Evolutionary conservation across 768 basidiomycete species (phyloP).

Genomic region (Pleurotus platypus): DNA sequence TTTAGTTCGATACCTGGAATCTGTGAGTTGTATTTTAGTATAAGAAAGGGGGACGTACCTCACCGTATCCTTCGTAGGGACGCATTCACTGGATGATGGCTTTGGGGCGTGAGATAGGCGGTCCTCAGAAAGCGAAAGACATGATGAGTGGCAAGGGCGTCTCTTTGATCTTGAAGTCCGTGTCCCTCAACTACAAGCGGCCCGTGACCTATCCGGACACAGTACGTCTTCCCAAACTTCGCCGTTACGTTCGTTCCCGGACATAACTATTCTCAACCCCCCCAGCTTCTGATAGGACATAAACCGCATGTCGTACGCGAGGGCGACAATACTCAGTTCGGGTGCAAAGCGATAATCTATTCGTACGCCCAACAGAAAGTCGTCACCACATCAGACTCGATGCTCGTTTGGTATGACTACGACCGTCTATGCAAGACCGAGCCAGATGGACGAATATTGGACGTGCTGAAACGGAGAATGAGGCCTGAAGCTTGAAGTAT

Average conservation of each 20-base stretch:
- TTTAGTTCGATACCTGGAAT: conserved; percentile 68
- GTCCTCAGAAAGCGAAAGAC: conserved; percentile 46
- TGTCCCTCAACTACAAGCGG: conserved; percentile 61
- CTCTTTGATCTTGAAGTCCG: conserved; percentile 72
- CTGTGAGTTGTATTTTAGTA: conserved; percentile 33
- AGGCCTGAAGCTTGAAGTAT: neutral
- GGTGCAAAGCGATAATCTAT: conserved; percentile 52
- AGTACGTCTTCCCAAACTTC: conserved; percentile 32
- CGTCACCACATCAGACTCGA: conserved; percentile 62
- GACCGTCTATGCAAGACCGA: conserved; percentile 60
- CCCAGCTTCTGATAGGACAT: conserved; percentile 64
- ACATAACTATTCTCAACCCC: conserved; percentile 1
- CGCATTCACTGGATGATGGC: conserved; percentile 67
- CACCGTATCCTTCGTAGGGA: conserved; percentile 32
- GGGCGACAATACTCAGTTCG: conserved; percentile 35
- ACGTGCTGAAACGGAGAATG: conserved; percentile 17
- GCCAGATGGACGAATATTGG: conserved; percentile 48
- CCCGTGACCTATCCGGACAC: conserved; percentile 79
- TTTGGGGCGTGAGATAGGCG: conserved; percentile 58
- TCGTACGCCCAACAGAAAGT: conserved; percentile 60
- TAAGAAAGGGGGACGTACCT: too few relatives aligned
- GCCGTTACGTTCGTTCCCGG: neutral
- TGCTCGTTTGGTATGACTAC: conserved; percentile 79
- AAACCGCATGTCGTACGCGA: conserved; percentile 34
- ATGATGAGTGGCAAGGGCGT: conserved; percentile 64